Evolutionary conservation across 2,329 filamentous ascomycete genomes (phyloP).

Genomic region (Aspergillus sp.): DNA sequence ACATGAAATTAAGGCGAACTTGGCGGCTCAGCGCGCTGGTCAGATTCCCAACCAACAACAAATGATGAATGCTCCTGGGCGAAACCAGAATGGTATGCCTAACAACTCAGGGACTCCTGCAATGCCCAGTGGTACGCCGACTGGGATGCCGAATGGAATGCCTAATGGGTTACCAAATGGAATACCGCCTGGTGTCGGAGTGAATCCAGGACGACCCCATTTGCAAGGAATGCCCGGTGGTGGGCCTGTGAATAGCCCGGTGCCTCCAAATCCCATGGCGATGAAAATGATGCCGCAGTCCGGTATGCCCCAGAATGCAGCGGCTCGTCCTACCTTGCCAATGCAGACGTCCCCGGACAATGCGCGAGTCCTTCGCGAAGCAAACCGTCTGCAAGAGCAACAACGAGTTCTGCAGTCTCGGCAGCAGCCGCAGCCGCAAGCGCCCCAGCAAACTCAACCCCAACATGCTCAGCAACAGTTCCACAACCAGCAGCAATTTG

Average conservation of each 20-base stretch:
- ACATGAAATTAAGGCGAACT: constrained; percentile 33
- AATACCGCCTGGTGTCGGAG: constrained; percentile 37
- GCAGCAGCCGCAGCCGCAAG: constrained; percentile 27
- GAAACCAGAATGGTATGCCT: constrained; percentile 43
- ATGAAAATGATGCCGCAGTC: constrained; percentile 57
- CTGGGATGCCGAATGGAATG: constrained; percentile 50
- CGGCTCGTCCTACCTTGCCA: constrained; percentile 38
- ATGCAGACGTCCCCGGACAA: constrained; percentile 58
- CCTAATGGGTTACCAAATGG: constrained; percentile 48
- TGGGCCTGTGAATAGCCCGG: constrained; percentile 47
- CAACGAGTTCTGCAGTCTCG: constrained; percentile 62
- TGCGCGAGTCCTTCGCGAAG: constrained; percentile 49
- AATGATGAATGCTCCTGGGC: constrained; percentile 35
- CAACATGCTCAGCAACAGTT: constrained; percentile 33
- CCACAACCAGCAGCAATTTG: constrained; percentile 41
- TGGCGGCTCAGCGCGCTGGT: constrained; percentile 44
- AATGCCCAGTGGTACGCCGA: constrained; percentile 40
- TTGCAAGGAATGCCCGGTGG: constrained; percentile 44
- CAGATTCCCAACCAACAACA: constrained; percentile 44
- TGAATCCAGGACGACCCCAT: constrained; percentile 40
- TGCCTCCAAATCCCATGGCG: constrained; percentile 57
- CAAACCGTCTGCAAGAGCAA: constrained; percentile 48
- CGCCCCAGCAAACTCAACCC: constrained; percentile 27
- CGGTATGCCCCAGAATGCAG: constrained; percentile 55
- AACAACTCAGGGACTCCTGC: constrained; percentile 31